Conservation (phyloP, 495 filamentous ascomycete species). For the Polyplosphaeria fusca region DNA sequence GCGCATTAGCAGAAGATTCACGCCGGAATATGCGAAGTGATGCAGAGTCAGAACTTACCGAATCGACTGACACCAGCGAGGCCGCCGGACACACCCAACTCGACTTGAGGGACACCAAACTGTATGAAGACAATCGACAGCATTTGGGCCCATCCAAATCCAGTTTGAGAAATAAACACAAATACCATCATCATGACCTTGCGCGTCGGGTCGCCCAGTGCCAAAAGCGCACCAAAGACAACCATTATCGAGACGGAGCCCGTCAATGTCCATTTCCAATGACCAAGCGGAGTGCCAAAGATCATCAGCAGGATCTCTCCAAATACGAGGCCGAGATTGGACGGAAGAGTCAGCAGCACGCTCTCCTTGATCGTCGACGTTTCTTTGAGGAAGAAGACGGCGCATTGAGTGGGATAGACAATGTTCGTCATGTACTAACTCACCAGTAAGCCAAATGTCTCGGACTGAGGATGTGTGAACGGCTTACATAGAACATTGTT, state of each 20-base stretch:
- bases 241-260: conserved; percentile 35
- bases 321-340: conserved; percentile 27
- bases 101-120: conserved; percentile 36
- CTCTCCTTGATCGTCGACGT: conserved; percentile 3
- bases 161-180: conserved; percentile 37
- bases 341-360: background rate
- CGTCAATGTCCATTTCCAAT: conserved; percentile 37
- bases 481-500: conserved; percentile 1
- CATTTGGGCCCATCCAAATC: conserved; percentile 38
- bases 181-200: conserved; percentile 42
- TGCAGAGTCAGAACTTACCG: conserved; percentile 28
- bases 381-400: conserved; percentile 30
- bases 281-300: conserved; percentile 37
- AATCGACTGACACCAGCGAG: conserved; percentile 38
- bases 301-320: conserved; percentile 37
- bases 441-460: background rate
- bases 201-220: conserved; percentile 34
- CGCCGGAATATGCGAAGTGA: background rate
- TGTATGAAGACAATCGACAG: conserved; percentile 35
- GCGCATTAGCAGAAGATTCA: conserved; percentile 1
- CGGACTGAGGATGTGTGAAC: no score
- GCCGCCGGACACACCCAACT: conserved; percentile 37
- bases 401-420: conserved; percentile 28
- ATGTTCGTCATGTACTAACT: conserved; percentile 29
- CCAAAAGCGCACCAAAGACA: conserved; percentile 35